These are phyloP conservation scores for Nothophytophthora sp. DNA, from an alignment of 352 stramenopile genomes.

Conservation along the genomic window DNA sequence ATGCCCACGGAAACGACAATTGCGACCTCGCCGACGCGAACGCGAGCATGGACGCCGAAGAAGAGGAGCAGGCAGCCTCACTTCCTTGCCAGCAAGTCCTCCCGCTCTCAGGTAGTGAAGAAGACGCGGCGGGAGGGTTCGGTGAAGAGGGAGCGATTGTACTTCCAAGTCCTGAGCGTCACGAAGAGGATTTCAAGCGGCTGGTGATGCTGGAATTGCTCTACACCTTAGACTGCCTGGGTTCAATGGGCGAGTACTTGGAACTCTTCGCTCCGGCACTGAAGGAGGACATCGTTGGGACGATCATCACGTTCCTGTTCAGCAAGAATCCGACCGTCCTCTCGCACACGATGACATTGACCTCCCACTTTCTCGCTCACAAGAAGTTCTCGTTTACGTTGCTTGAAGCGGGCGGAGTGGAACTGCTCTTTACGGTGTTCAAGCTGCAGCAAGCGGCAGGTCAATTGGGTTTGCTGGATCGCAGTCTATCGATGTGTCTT, in stretches of 20 bases:
- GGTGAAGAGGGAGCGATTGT: conserved; percentile 25
- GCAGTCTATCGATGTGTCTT: conserved; percentile 85
- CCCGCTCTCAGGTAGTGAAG: conserved; percentile 18
- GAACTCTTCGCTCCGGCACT: conserved; percentile 81
- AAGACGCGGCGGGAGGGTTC: conserved; percentile 23
- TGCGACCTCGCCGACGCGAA: conserved; percentile 14
- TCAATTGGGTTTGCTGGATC: conserved; percentile 65
- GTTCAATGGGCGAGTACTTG: conserved; percentile 83
- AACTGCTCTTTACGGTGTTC: conserved; percentile 66
- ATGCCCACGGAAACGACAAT: conserved; percentile 19
- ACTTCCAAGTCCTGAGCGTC: conserved; percentile 37
- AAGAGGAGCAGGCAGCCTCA: conserved; percentile 13
- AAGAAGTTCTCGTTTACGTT: conserved; percentile 85
- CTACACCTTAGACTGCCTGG: conserved; percentile 84
- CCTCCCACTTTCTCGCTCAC: conserved; percentile 84
- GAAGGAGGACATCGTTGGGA: conserved; percentile 84
- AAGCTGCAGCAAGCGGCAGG: conserved; percentile 57
- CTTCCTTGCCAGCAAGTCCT: conserved; percentile 21
- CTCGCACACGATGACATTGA: conserved; percentile 82
- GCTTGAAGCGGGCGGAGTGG: conserved; percentile 72
- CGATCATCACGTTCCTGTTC: conserved; percentile 83
- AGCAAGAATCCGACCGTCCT: conserved; percentile 82
- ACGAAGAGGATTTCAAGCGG: conserved; percentile 80
- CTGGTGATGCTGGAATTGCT: conserved; percentile 83
- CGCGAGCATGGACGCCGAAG: conserved; percentile 21